These are phyloP conservation scores for Xanthoconium stramineum DNA, from an alignment of 768 basidiomycete species.

Conservation along the genomic window DNA sequence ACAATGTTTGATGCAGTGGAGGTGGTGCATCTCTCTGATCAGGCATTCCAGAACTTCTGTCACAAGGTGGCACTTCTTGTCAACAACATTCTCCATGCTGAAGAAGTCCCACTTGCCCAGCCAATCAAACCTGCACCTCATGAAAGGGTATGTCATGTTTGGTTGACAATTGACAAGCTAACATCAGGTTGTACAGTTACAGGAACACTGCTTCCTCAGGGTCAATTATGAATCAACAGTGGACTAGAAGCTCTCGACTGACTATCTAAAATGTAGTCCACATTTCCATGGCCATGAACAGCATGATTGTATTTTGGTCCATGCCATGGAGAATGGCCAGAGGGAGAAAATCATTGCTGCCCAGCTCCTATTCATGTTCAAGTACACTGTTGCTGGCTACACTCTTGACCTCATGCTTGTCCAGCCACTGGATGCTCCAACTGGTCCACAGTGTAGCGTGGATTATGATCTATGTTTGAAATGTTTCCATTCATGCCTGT, in stretches of 20 bases:
- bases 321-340: background rate
- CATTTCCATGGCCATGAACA: background rate
- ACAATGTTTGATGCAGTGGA: background rate
- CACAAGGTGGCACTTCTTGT: background rate
- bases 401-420: background rate
- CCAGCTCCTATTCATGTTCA: background rate
- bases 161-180: background rate
- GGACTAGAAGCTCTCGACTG: background rate
- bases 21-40: background rate
- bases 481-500: background rate
- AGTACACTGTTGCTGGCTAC: background rate
- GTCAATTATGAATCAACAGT: background rate
- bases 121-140: background rate
- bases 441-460: background rate
- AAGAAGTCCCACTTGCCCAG: background rate
- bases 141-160: background rate
- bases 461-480: background rate
- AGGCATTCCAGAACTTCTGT: background rate
- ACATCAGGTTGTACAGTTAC: background rate
- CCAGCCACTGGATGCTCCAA: background rate
- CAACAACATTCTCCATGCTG: background rate
- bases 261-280: background rate
- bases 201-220: background rate
- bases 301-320: background rate
- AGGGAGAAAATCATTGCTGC: background rate